Base-by-base conservation (phyloP, 2,329 filamentous ascomycete genomes). In the Byssochlamys sp. region DNA sequence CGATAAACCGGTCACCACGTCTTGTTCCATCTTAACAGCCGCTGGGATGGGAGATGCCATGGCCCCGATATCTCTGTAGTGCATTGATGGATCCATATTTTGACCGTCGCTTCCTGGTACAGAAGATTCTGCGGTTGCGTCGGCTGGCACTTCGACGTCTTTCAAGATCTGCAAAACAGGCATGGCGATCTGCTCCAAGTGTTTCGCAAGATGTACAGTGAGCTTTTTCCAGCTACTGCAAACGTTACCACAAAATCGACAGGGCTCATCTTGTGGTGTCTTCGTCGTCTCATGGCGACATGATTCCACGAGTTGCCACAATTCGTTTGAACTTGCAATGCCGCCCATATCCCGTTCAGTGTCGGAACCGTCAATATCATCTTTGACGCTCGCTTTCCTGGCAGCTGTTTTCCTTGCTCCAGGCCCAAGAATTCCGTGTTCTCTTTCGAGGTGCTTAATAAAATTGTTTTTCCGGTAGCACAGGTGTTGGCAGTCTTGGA, bases 381-480 rank as follows among this genome's bases (percentile, higher is more conserved):
- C 12, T 84, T 81, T 12, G 53, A 35, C 24, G 49, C 57, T n/a
- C 3, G 12, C 60, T 60, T 2, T 83, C 82, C 69, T 88, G 19
- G 5, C 3, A 24, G 6, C 90, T 4, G 84, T 85, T 56, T 76
- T 77, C 75, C 92, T 92, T 60, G 86, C 77, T 73, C 88, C 91
- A 24, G 90, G 91, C 67, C 96, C 90, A 1, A 80, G 77, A 67
- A 90, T 86, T 70, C 95, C 95, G 75, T 96, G 91, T 71, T 96
- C 91, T 55, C 91, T 87, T 10, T 95, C 89, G 24, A 96, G 83
- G 75, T 96, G 91, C 72, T 96, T 90, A 27, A 95, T 80, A 69
- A 96, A 96, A 67, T 96, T 96, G 71, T 96, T 89, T 60, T 91
- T 90, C 29, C 91, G 85, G 71, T 87, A 95, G 75, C 91, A 96